Percentiles rank a stretch among this genome's conserved stretches.
Evolutionary conservation across 2,329 filamentous ascomycete genomes (phyloP).

Genomic region (Apiospora saccharicola): DNA sequence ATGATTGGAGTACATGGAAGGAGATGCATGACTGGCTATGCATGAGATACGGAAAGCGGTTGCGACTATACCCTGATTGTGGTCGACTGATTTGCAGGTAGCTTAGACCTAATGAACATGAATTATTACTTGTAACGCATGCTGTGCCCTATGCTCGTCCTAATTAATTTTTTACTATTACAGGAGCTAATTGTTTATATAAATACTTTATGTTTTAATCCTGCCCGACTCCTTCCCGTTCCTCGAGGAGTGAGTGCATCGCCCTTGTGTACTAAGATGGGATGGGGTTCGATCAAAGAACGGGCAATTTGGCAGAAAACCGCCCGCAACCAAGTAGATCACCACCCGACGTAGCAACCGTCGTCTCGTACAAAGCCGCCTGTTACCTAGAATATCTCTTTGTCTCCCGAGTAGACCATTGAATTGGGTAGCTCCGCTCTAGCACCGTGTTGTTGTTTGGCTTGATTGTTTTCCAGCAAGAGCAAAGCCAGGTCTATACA

Average conservation of each 20-base stretch:
- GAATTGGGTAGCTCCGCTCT: not conserved
- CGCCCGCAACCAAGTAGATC: not conserved
- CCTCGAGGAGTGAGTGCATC: not conserved
- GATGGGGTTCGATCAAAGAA: not conserved
- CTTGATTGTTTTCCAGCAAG: not conserved
- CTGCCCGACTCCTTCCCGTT: not conserved
- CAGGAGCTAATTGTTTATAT: too few species aligned
- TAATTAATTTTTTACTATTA: too few species aligned
- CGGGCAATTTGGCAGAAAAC: not conserved
- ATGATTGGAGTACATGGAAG: not conserved
- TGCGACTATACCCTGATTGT: conserved; percentile 7
- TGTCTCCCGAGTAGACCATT: not conserved
- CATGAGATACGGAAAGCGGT: not conserved
- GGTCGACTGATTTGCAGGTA: not conserved
- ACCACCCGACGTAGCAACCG: not conserved
- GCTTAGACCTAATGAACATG: not conserved
- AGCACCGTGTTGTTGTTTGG: not conserved
- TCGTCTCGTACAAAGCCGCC: not conserved
- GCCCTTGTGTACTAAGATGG: not conserved
- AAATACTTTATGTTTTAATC: too few species aligned
- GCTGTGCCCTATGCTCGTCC: too few species aligned
- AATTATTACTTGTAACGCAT: not conserved
- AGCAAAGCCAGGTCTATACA: not conserved
- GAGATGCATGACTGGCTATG: not conserved
- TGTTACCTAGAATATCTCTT: not conserved